A percentile compares a stretch with the other conserved stretches of the same genome.
These are phyloP conservation scores for Emergomyces orientalis DNA, from an alignment of 2,329 filamentous ascomycete species.

Conservation along the genomic window DNA sequence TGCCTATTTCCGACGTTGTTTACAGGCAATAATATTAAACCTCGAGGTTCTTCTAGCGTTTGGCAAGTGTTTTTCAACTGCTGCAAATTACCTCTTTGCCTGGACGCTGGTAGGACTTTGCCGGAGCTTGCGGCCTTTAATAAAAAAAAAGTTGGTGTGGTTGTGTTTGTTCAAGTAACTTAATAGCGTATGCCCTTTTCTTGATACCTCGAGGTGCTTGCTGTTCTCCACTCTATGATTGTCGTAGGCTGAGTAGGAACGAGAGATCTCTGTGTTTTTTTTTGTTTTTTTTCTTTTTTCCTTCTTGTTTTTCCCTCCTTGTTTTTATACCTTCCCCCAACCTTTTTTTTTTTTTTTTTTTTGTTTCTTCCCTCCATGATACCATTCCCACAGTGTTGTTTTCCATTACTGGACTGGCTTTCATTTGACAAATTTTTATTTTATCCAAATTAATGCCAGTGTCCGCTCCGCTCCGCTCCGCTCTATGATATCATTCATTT, in stretches of 20 bases:
- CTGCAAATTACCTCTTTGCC: background rate
- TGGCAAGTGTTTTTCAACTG: background rate
- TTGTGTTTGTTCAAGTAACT: background rate
- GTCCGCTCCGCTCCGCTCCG: background rate
- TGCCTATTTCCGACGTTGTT: background rate
- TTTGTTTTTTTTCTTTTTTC: background rate
- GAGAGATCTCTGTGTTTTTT: background rate
- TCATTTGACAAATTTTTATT: background rate
- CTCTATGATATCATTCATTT: background rate
- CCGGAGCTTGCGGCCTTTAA: background rate
- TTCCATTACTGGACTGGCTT: background rate
- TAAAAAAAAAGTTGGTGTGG: background rate
- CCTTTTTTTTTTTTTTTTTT: background rate
- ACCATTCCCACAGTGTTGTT: background rate
- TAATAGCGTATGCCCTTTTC: background rate
- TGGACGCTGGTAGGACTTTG: background rate
- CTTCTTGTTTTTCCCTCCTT: background rate
- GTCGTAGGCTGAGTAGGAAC: background rate
- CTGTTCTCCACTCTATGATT: background rate
- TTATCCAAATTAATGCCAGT: background rate
- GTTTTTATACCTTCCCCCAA: too few species aligned
- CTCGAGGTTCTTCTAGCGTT: background rate
- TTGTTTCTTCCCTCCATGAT: background rate
- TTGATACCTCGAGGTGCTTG: conserved; percentile 4
- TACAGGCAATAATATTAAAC: background rate